Percentiles rank a stretch among this genome's conserved stretches.
These are phyloP conservation scores for Pharus latifolius DNA, from an alignment of 176 grass and related monocot genomes.

Conservation along the genomic window DNA sequence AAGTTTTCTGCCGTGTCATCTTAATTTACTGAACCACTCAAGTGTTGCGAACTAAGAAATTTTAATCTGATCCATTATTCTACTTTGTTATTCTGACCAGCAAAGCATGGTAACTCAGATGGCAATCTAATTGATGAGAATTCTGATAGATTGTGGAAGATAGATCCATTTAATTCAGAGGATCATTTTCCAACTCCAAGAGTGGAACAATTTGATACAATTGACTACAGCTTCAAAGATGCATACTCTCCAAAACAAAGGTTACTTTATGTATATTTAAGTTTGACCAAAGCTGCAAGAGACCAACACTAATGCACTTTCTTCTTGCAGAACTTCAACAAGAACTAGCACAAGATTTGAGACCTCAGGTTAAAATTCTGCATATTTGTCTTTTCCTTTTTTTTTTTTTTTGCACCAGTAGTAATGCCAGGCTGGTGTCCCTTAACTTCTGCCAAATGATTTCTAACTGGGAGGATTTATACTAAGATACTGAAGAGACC, in stretches of 20 bases:
- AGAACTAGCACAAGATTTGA: constrained; percentile 23
- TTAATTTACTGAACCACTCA: constrained; percentile 2
- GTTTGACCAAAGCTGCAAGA: background rate
- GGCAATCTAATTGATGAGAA: constrained; percentile 9
- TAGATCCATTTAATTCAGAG: constrained; percentile 16
- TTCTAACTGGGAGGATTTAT: background rate
- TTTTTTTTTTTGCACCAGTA: background rate
- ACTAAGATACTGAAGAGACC: background rate
- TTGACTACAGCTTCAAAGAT: constrained; percentile 17
- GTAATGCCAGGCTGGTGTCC: background rate
- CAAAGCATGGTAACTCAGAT: constrained; percentile 13
- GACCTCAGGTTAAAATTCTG: constrained; percentile 29
- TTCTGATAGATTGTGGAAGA: constrained; percentile 30
- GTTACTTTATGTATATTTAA: constrained; percentile 16
- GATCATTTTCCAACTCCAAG: constrained; percentile 22
- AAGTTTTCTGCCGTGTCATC: constrained; percentile 19
- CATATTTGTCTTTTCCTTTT: background rate
- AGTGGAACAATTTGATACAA: constrained; percentile 16
- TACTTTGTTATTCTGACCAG: constrained; percentile 3
- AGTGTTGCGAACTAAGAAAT: constrained; percentile 1
- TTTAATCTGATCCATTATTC: background rate
- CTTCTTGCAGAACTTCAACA: constrained; percentile 28
- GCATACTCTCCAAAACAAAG: constrained; percentile 30
- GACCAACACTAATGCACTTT: constrained; percentile 11
- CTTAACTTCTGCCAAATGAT: constrained; percentile 1